Percentiles rank a stretch among this genome's conserved stretches.
Conservation (phyloP, 2,329 filamentous ascomycete species). For the Aspergillus fructus region DNA sequence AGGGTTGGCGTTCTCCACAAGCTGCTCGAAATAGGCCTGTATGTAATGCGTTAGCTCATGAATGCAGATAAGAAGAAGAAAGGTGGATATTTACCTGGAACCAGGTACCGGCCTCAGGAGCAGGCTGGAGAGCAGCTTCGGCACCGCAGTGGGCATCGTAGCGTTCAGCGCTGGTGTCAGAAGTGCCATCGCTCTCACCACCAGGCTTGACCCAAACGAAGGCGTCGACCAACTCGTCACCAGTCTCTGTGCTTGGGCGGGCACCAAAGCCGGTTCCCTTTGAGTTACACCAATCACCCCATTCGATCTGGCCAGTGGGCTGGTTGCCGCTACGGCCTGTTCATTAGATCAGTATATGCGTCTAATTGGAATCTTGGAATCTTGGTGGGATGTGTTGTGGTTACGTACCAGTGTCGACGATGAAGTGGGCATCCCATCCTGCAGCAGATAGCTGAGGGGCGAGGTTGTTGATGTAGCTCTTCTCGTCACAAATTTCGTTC, state of each 20-base stretch:
- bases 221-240: conserved; percentile 59
- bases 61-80: conserved; percentile 22
- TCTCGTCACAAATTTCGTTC: conserved; percentile 54
- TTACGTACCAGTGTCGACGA: conserved; percentile 51
- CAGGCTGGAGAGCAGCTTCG: conserved; percentile 57
- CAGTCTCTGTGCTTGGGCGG: conserved; percentile 64
- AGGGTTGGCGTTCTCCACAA: conserved; percentile 29
- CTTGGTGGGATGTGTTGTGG: rapidly evolving
- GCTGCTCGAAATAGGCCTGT: conserved; percentile 31
- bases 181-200: conserved; percentile 54
- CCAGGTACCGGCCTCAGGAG: conserved; percentile 70
- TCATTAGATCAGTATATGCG: neutral
- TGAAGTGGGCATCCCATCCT: conserved; percentile 57
- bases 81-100: conserved; percentile 49
- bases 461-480: conserved; percentile 53
- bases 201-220: conserved; percentile 73
- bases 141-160: conserved; percentile 59
- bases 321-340: conserved; percentile 62
- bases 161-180: conserved; percentile 48
- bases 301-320: conserved; percentile 54
- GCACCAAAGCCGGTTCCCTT: conserved; percentile 62
- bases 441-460: conserved; percentile 48
- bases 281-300: conserved; percentile 70
- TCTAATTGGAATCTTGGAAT: neutral
- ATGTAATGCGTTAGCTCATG: neutral